phyloP scores from a whole-genome alignment of 2,329 filamentous ascomycete genomes.

The Colletotrichum musicola region DNA sequence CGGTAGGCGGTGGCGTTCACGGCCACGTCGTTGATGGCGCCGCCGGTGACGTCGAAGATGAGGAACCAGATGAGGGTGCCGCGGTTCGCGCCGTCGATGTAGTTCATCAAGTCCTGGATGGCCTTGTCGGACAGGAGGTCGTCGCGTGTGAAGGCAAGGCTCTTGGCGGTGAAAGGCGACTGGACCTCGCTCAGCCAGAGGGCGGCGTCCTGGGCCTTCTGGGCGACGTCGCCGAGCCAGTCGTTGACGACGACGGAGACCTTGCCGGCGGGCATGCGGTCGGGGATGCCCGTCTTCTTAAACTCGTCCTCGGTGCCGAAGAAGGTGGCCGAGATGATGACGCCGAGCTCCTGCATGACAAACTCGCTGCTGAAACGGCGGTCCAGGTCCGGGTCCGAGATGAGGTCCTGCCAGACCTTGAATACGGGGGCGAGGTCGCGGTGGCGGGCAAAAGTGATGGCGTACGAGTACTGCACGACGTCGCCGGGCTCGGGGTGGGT shows the following conservation, averaged over 20 bases:
- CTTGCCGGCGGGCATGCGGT: slow-evolving; percentile 58
- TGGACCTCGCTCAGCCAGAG: slow-evolving; percentile 62
- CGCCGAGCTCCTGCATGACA: slow-evolving; percentile 65
- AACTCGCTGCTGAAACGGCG: slow-evolving; percentile 70
- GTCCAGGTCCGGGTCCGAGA: slow-evolving; percentile 66
- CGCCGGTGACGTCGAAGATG: slow-evolving; percentile 73
- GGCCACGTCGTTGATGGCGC: slow-evolving; percentile 69
- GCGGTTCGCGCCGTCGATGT: slow-evolving; percentile 61
- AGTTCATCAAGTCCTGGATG: slow-evolving; percentile 65
- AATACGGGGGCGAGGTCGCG: slow-evolving; percentile 63
- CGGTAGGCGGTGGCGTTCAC: slow-evolving; percentile 70
- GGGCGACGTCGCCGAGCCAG: slow-evolving; percentile 71
- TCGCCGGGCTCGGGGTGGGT: slow-evolving; percentile 68
- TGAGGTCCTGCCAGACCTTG: slow-evolving; percentile 69
- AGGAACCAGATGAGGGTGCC: slow-evolving; percentile 70
- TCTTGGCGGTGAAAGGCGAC: slow-evolving; percentile 69
- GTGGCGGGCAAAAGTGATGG: slow-evolving; percentile 62
- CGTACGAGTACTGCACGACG: slow-evolving; percentile 71
- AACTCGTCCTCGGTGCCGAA: slow-evolving; percentile 71
- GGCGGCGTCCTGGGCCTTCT: slow-evolving; percentile 62
- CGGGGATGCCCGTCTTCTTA: slow-evolving; percentile 61
- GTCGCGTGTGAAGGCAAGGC: slow-evolving; percentile 63
- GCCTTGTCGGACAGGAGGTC: slow-evolving; percentile 60
- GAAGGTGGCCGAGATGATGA: slow-evolving; percentile 70
- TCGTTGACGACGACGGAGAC: slow-evolving; percentile 64